phyloP scores from a whole-genome alignment of 2,329 filamentous ascomycete species.

The Trichoderma hamatum region DNA sequence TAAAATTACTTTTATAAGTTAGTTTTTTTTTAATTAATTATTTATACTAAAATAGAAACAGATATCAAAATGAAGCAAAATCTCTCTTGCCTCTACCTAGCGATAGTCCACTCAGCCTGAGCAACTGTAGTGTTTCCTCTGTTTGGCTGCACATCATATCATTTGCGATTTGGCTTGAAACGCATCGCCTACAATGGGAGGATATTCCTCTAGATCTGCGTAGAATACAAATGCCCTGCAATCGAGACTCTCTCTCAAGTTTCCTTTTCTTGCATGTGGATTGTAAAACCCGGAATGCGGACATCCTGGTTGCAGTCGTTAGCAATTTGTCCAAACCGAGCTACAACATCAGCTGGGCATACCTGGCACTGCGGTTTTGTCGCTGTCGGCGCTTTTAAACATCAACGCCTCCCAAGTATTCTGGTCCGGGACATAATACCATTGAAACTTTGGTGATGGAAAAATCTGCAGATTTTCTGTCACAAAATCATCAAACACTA shows the following conservation, averaged over 20 bases:
- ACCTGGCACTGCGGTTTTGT: not conserved
- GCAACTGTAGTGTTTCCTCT: no score
- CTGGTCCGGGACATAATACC: slow-evolving; percentile 5
- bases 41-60: no score
- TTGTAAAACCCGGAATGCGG: slow-evolving; percentile 3
- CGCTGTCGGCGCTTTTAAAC: slow-evolving; percentile 5
- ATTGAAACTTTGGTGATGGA: not conserved
- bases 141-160: not conserved
- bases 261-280: not conserved
- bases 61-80: no score
- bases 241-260: slow-evolving; percentile 1
- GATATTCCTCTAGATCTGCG: not conserved
- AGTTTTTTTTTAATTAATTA: no score
- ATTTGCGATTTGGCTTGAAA: slow-evolving; percentile 6
- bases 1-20: no score
- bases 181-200: not conserved
- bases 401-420: slow-evolving; percentile 3
- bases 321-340: not conserved
- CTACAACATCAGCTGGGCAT: not conserved
- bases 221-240: slow-evolving; percentile 6
- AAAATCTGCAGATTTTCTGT: not conserved
- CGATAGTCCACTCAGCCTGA: no score
- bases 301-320: not conserved
- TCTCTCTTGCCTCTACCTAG: no score
- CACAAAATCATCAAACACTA: slow-evolving; percentile 13